These are phyloP conservation scores for Nannizziopsis arthrosporioides DNA, from an alignment of 2,329 filamentous ascomycete species.

Conservation along the genomic window DNA sequence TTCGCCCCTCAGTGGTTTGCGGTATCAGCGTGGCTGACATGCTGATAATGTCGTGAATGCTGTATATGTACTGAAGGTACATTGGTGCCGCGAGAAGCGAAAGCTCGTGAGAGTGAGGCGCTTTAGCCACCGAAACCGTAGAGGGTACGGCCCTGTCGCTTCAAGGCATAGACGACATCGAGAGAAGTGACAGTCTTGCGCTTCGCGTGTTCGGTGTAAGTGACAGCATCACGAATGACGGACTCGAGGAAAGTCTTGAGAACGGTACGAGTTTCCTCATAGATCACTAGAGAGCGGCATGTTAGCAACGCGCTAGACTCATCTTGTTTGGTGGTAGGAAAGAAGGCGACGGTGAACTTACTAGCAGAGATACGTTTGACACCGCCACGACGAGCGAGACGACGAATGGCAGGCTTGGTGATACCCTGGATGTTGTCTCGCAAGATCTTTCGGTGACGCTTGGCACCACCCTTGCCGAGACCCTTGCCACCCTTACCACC, in stretches of 20 bases:
- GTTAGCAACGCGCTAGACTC: not conserved
- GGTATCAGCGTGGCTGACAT: no score
- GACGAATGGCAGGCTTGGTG: constrained; percentile 94
- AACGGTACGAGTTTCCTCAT: constrained; percentile 71
- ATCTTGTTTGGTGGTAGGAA: not conserved
- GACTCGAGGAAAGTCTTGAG: constrained; percentile 75
- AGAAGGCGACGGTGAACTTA: constrained; percentile 37
- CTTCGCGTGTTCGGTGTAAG: constrained; percentile 75
- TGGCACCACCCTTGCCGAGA: constrained; percentile 95
- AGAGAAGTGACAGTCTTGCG: constrained; percentile 47
- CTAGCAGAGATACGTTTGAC: constrained; percentile 99
- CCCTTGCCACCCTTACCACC: constrained; percentile 95
- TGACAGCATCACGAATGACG: constrained; percentile 68
- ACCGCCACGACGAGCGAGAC: constrained; percentile 98
- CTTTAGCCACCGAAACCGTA: constrained; percentile 82
- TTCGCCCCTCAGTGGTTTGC: not conserved
- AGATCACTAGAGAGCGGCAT: constrained; percentile 49
- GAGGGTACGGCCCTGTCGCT: constrained; percentile 58
- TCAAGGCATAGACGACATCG: constrained; percentile 53
- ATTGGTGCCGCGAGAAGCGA: not conserved
- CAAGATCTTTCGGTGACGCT: constrained; percentile 98
- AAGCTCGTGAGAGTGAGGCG: not conserved
- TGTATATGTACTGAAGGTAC: not conserved
- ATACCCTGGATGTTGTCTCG: constrained; percentile 99
- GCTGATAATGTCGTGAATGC: not conserved